These are phyloP conservation scores for Globisporangium spinosum DNA, from an alignment of 352 stramenopile genomes.

Conservation along the genomic window DNA sequence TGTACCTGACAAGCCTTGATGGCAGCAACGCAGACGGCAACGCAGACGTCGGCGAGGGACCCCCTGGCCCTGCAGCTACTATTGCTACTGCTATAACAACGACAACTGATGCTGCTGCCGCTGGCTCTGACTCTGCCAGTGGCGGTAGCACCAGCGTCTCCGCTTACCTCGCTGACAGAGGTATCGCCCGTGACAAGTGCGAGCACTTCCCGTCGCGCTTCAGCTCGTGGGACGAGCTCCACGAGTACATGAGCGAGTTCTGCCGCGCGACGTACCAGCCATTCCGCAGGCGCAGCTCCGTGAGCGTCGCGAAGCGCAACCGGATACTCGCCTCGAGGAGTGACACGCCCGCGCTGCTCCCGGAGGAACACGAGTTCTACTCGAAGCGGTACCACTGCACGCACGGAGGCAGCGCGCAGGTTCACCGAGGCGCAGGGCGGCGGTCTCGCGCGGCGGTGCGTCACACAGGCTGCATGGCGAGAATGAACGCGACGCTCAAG, in stretches of 20 bases:
- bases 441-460: slow-evolving; percentile 1
- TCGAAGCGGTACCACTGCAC: slow-evolving; percentile 8
- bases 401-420: slow-evolving; percentile 8
- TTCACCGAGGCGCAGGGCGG: neutral
- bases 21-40: neutral
- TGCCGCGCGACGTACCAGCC: slow-evolving; percentile 1
- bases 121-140: neutral
- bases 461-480: slow-evolving; percentile 11
- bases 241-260: neutral
- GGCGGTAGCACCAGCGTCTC: neutral
- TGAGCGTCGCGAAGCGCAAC: slow-evolving; percentile 9
- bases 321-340: slow-evolving; percentile 30
- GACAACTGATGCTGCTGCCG: neutral
- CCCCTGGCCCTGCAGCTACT: neutral
- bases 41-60: neutral
- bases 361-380: neutral
- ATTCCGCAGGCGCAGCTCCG: slow-evolving; percentile 1
- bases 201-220: slow-evolving; percentile 1
- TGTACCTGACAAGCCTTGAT: neutral
- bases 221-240: slow-evolving; percentile 2
- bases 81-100: neutral
- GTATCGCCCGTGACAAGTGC: neutral
- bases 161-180: neutral
- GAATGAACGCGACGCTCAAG: slow-evolving; percentile 11
- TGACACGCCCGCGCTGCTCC: neutral